Conservation (phyloP, 495 filamentous ascomycete species). For the Xylaria curta region DNA sequence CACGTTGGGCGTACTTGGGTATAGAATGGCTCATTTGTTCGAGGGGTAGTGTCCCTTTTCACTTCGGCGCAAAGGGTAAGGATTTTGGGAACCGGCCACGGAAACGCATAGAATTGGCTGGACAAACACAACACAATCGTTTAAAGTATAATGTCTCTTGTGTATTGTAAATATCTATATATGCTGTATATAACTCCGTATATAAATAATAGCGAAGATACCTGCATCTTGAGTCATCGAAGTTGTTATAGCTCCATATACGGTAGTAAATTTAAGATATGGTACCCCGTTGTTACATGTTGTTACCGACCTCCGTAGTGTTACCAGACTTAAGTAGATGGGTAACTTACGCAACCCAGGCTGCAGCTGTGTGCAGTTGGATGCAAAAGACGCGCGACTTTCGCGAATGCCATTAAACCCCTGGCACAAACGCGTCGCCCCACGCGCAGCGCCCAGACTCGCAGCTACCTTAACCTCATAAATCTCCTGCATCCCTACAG, state of each 20-base stretch:
- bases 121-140: slow-evolving; percentile 2
- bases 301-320: no score
- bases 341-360: neutral
- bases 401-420: slow-evolving; percentile 37
- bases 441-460: slow-evolving; percentile 30
- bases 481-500: slow-evolving; percentile 15
- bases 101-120: slow-evolving; percentile 11
- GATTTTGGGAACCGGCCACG: slow-evolving; percentile 18
- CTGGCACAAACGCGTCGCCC: slow-evolving; percentile 29
- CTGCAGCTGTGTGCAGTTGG: slow-evolving; percentile 15
- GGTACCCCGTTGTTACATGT: no score
- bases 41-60: slow-evolving; percentile 14
- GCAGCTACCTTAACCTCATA: slow-evolving; percentile 16
- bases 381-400: slow-evolving; percentile 17
- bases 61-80: slow-evolving; percentile 1
- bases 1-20: slow-evolving; percentile 23
- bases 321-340: neutral
- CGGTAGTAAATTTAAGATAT: neutral
- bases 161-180: slow-evolving; percentile 4
- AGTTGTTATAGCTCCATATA: neutral
- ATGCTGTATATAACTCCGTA: slow-evolving; percentile 7
- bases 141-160: slow-evolving; percentile 14
- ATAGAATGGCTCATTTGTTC: slow-evolving; percentile 12
- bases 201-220: neutral
- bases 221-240: neutral